Evolutionary conservation across 208 protist species (phyloP), one percentile per base, ranked within the genome.

Genomic region (Wallacemonas sp.): DNA sequence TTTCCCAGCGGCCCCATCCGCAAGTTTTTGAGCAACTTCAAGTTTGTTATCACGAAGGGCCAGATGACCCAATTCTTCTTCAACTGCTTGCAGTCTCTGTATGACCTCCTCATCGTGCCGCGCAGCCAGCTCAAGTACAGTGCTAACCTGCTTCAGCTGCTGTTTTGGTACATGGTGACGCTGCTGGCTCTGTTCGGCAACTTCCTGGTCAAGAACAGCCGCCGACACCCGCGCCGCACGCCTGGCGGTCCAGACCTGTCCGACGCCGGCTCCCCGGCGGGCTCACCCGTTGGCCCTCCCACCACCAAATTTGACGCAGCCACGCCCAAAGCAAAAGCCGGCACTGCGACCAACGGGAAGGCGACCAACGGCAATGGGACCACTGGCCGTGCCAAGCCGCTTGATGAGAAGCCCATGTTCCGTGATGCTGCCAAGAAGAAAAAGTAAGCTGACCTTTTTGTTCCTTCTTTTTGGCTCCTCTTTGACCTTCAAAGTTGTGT

Each of bases 121-220:
- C 68, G 73, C n/a, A 46, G 24, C 2, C 45, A 83, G 44, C 71
- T 87, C 46, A 72, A 70, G 60, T 91, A 88, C 75, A 80, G 71
- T 44, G 56, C 75, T 1, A 26, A 30, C 1, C 81, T 91, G 45
- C 55, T 91, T 36, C 68, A 82, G 56, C 38, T 89, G 24, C 62
- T 93, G 12, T 84, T 93, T 56, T 82, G 75, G 75, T 93, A 93
- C 71, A 93, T 93, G 86, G 79, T 93, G 14, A 77, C 86, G 2
- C 74, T 93, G 2, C 75, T 93, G 11, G 56, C 62, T 8, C 75
- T 93, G 14, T 93, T 93, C 44, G 86, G 82, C 41, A 93, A 93
- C 67, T 93, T 90, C 44, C 51, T 92, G 30, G 28, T 70, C 39
- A 89, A 80, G 65, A 77, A 72, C 67, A 70, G 65, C n/a, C 66